phyloP scores from a whole-genome alignment of 2,329 filamentous ascomycete species.

The Colletotrichum sp. region DNA sequence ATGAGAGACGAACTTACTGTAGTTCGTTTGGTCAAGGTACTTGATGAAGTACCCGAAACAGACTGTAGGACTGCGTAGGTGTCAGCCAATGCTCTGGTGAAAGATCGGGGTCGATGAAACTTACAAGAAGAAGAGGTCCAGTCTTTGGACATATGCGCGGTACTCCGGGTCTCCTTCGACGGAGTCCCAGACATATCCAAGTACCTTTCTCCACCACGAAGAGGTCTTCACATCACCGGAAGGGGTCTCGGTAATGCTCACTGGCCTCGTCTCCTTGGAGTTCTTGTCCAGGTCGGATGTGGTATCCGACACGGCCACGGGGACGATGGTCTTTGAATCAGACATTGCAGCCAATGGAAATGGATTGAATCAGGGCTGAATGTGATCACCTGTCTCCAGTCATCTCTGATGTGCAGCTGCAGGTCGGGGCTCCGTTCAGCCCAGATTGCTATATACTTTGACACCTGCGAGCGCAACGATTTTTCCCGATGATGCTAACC shows the following conservation, averaged over 20 bases:
- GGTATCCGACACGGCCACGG: background rate
- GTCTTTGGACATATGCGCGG: background rate
- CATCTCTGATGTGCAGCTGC: background rate
- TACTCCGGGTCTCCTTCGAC: constrained; percentile 8
- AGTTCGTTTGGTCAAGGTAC: constrained; percentile 33
- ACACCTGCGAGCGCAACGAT: background rate
- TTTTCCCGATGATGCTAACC: background rate
- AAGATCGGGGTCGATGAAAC: background rate
- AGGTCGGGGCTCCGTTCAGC: background rate
- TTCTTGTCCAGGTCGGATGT: background rate
- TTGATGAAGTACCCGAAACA: constrained; percentile 19
- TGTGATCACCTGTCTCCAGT: background rate
- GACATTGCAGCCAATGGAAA: background rate
- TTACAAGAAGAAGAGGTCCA: constrained; percentile 9
- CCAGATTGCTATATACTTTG: constrained; percentile 7
- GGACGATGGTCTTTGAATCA: background rate
- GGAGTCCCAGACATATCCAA: constrained; percentile 5
- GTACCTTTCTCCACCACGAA: background rate
- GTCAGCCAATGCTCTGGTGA: background rate
- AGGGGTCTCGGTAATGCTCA: background rate
- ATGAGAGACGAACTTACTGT: constrained; percentile 18
- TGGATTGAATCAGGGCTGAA: accelerated
- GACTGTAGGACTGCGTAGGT: background rate
- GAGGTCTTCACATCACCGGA: background rate
- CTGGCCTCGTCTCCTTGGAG: background rate